phyloP scores from a whole-genome alignment of 164 flowering plant species.

The Aristolochia californica region DNA sequence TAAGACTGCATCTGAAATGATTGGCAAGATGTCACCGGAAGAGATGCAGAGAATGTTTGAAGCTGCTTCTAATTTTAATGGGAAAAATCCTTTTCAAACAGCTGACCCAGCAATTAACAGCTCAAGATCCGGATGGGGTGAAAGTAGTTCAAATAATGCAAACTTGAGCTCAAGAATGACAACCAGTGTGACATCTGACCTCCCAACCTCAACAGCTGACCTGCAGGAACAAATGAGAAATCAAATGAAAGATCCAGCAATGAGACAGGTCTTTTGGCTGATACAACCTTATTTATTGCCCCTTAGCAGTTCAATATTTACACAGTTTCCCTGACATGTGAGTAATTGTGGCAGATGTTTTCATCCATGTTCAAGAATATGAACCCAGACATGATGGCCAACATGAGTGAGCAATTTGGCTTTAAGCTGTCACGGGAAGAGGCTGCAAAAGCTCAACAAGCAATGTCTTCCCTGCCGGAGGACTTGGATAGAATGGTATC shows the following conservation, averaged over 20 bases:
- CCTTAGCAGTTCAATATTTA: neutral
- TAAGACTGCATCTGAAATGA: conserved; percentile 65
- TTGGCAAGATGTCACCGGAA: conserved; percentile 71
- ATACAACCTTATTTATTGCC: neutral
- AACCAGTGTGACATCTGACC: conserved; percentile 18
- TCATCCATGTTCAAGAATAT: conserved; percentile 81
- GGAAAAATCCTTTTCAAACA: conserved; percentile 6
- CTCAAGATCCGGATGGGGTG: conserved; percentile 24
- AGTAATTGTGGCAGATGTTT: conserved; percentile 52
- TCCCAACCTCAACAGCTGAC: conserved; percentile 39
- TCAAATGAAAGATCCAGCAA: conserved; percentile 92
- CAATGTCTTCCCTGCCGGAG: conserved; percentile 88
- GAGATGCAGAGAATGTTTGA: conserved; percentile 74
- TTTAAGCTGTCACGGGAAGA: conserved; percentile 79
- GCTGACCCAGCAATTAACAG: conserved; percentile 3
- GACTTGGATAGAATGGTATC: conserved; percentile 83
- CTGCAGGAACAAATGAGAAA: conserved; percentile 85
- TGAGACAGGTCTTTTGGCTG: conserved; percentile 50
- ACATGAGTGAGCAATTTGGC: conserved; percentile 92
- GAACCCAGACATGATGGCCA: conserved; percentile 95
- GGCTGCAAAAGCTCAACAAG: conserved; percentile 88
- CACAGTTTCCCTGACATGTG: neutral
- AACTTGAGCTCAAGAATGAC: conserved; percentile 22
- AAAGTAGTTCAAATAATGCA: conserved; percentile 31
- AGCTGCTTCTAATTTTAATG: conserved; percentile 45